Evolutionary conservation across 352 stramenopile species (phyloP).

Genomic region (Phytophthora chlamydospora): DNA sequence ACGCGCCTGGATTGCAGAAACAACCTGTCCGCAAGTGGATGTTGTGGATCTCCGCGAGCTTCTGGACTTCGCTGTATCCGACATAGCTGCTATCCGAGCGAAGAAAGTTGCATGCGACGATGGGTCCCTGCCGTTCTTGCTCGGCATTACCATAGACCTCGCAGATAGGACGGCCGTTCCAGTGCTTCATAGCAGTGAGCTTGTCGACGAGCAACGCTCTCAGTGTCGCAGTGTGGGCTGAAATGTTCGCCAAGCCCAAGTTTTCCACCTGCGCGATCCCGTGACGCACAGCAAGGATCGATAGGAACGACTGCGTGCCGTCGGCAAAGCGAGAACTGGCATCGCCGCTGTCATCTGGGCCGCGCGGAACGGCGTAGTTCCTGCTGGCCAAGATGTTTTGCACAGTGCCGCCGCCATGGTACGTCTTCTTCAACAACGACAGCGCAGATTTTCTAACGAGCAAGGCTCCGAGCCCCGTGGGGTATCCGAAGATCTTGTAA

Average conservation of each 20-base stretch:
- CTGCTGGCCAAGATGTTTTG: conserved; percentile 60
- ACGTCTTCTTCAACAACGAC: conserved; percentile 51
- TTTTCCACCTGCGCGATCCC: conserved; percentile 53
- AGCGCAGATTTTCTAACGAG: conserved; percentile 51
- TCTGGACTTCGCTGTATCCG: conserved; percentile 72
- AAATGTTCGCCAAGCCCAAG: conserved; percentile 54
- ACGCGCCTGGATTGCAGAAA: conserved; percentile 84
- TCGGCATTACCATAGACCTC: conserved; percentile 56
- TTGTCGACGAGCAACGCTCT: conserved; percentile 43
- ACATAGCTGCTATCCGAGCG: conserved; percentile 60
- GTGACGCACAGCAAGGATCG: conserved; percentile 62
- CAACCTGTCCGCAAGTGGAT: conserved; percentile 80
- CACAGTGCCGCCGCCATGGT: conserved; percentile 73
- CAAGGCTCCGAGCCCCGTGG: conserved; percentile 69
- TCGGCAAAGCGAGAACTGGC: conserved; percentile 53
- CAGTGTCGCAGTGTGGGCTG: conserved; percentile 56
- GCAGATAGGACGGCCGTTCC: conserved; percentile 53
- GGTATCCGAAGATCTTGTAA: conserved; percentile 87
- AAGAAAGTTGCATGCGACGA: conserved; percentile 73
- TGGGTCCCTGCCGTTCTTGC: conserved; percentile 35
- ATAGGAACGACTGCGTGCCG: conserved; percentile 72
- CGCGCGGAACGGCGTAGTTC: conserved; percentile 45
- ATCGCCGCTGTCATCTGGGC: conserved; percentile 16
- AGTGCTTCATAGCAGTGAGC: conserved; percentile 50
- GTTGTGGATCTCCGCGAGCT: conserved; percentile 69